These are phyloP conservation scores for Trametes villosa DNA, from an alignment of 768 basidiomycete species.

Conservation along the genomic window DNA sequence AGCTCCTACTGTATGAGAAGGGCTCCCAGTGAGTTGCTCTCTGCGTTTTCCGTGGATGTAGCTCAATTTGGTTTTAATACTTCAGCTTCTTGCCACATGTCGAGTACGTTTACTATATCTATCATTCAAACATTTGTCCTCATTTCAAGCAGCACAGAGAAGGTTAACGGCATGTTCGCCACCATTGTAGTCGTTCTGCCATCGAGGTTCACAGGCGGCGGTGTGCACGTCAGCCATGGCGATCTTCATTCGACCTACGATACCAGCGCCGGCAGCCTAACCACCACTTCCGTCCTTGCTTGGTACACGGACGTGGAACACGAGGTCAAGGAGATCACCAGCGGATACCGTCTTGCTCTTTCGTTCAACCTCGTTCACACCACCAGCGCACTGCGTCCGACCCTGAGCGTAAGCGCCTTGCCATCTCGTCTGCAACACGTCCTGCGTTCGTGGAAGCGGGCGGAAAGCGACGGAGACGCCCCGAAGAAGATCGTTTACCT, in stretches of 20 bases:
- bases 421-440: conserved; percentile 35
- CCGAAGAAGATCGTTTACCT: conserved; percentile 37
- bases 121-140: background rate
- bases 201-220: conserved; percentile 50
- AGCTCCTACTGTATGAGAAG: conserved; percentile 52
- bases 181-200: conserved; percentile 53
- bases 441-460: conserved; percentile 42
- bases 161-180: conserved; percentile 54
- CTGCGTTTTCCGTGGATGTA: background rate
- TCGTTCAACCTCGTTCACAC: conserved; percentile 55
- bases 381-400: conserved; percentile 28
- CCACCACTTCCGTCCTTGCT: conserved; percentile 44
- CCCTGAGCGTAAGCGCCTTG: conserved; percentile 32
- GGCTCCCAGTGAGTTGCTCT: conserved; percentile 50
- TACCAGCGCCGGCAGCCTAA: conserved; percentile 35
- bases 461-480: conserved; percentile 23
- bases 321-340: conserved; percentile 52
- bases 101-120: conserved; percentile 46
- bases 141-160: conserved; percentile 44
- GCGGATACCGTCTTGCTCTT: conserved; percentile 54
- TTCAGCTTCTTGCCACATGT: conserved; percentile 48
- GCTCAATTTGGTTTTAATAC: conserved; percentile 1
- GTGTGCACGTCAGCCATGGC: conserved; percentile 48
- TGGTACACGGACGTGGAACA: conserved; percentile 60
- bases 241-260: conserved; percentile 41